These are phyloP conservation scores for Fusarium floridanum DNA, from an alignment of 2,329 filamentous ascomycete species.

Conservation along the genomic window DNA sequence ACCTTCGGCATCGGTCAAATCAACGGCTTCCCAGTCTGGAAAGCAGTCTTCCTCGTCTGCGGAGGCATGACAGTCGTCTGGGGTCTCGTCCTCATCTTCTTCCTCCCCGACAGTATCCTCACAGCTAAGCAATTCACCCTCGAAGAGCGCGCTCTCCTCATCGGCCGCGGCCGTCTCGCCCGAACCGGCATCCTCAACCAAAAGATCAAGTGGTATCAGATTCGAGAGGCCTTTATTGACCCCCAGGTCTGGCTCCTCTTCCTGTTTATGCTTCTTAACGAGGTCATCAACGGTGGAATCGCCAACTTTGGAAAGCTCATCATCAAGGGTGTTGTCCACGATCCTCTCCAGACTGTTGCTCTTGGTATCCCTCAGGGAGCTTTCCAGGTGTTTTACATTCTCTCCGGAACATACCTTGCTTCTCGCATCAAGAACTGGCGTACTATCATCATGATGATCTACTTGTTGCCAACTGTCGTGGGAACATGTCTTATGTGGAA, in stretches of 20 bases:
- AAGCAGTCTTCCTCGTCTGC: constrained; percentile 65
- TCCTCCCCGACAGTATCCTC: constrained; percentile 62
- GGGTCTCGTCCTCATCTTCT: constrained; percentile 57
- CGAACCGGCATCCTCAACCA: constrained; percentile 61
- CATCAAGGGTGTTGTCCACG: constrained; percentile 60
- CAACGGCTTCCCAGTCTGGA: constrained; percentile 58
- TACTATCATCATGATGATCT: constrained; percentile 64
- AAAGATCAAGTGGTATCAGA: constrained; percentile 61
- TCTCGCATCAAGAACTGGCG: constrained; percentile 61
- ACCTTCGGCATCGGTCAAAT: constrained; percentile 68
- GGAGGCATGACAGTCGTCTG: constrained; percentile 62
- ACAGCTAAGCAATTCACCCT: constrained; percentile 44
- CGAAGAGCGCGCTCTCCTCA: constrained; percentile 59
- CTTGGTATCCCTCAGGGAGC: constrained; percentile 66
- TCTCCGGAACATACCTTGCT: constrained; percentile 64
- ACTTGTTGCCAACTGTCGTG: constrained; percentile 63
- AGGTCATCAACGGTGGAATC: constrained; percentile 65
- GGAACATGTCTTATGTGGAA: constrained; percentile 64
- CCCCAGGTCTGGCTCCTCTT: constrained; percentile 65
- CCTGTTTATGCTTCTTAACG: constrained; percentile 68
- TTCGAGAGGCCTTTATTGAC: constrained; percentile 62
- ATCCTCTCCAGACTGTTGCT: constrained; percentile 56
- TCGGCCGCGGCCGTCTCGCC: constrained; percentile 70
- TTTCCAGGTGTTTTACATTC: constrained; percentile 65
- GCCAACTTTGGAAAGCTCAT: constrained; percentile 67